Evolutionary conservation across 2,329 filamentous ascomycete species (phyloP), one percentile per base, ranked within the genome.

Genomic region (Monosporascus sp.): DNA sequence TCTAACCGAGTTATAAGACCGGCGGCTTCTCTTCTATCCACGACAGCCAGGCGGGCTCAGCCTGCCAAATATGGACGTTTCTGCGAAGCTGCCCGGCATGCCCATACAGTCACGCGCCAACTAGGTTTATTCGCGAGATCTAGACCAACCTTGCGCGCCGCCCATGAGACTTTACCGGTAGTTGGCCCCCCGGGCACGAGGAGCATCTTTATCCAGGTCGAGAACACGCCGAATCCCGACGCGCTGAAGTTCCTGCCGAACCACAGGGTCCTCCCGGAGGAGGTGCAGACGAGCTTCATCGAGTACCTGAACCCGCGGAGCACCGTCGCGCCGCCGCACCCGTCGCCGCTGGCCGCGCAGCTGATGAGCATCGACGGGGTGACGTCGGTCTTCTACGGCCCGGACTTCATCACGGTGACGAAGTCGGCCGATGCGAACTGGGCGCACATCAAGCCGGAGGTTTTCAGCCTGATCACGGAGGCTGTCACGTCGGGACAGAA

Each of bases 121-220:
- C 48, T 64, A 5, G 55, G 64, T 35, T 55, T 63, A 49, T 53
- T 63, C 25, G 54, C 66, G 43, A 55, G 51, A 38, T 50, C 56
- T 37, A 68, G 65, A 14, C 65, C 64, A 1, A 58, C 57, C n/a
- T 53, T 65, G 35, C 53, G n/a, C 37, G 17, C 14, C 53, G 31
- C 41, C 52, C 14, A 20, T 38, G 35, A 18, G 20, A 9, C 27
- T 22, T 5, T 22, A n/a, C 37, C 50, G 5, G 15, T 37, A 6
- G 51, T 63, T 44, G 59, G 64, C 49, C 64, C 68, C 31, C 65
- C 65, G 51, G 73, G 74, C 48, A 69, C 69, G 55, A 86, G 93
- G 59, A 91, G 85, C 24, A 96, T 99, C 71, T 99, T 97, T 77
- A 99, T 99, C 67, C 94, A 99, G 74, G 97, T 93, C 5, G 93